Evolutionary conservation across 2,329 filamentous ascomycete genomes (phyloP).

Genomic region (Lachnellula hyalina): DNA sequence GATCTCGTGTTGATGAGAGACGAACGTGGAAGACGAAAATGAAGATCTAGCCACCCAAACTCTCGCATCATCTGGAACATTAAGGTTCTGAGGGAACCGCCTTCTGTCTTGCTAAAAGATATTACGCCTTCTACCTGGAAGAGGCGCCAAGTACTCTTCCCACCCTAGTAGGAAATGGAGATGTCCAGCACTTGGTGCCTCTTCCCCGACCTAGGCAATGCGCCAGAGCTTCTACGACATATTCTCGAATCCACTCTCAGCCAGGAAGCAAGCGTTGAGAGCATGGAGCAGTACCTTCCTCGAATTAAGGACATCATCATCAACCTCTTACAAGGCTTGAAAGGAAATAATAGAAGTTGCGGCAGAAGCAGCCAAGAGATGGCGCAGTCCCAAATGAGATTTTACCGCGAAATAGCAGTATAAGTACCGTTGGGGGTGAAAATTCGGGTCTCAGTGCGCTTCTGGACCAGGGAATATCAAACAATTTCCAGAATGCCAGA

Average conservation of each 20-base stretch:
- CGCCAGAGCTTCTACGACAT: conserved; percentile 81
- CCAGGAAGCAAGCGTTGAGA: conserved; percentile 90
- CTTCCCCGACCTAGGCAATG: conserved; percentile 79
- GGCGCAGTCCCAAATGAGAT: conserved; percentile 20
- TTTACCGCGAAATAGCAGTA: conserved; percentile 44
- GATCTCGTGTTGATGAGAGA: no score
- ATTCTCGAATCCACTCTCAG: conserved; percentile 95
- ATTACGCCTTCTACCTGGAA: no score
- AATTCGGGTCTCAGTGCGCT: conserved; percentile 53
- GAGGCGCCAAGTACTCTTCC: no score
- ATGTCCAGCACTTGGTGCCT: conserved; percentile 51
- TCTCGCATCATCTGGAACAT: conserved; percentile 28
- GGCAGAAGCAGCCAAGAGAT: conserved; percentile 56
- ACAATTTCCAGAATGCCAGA: conserved; percentile 23
- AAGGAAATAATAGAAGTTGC: conserved; percentile 88
- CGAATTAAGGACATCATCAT: conserved; percentile 98
- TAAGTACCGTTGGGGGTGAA: conserved; percentile 53
- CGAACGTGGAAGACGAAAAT: no score
- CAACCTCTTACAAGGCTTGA: conserved; percentile 89
- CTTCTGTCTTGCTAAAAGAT: no score
- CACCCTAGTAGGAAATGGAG: conserved; percentile 65
- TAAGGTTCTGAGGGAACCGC: conserved; percentile 10
- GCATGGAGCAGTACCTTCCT: conserved; percentile 87
- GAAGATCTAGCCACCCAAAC: conserved; percentile 20
- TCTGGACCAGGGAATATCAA: conserved; percentile 48